These are phyloP conservation scores for Postia placenta DNA, from an alignment of 768 basidiomycete genomes.

Conservation along the genomic window DNA sequence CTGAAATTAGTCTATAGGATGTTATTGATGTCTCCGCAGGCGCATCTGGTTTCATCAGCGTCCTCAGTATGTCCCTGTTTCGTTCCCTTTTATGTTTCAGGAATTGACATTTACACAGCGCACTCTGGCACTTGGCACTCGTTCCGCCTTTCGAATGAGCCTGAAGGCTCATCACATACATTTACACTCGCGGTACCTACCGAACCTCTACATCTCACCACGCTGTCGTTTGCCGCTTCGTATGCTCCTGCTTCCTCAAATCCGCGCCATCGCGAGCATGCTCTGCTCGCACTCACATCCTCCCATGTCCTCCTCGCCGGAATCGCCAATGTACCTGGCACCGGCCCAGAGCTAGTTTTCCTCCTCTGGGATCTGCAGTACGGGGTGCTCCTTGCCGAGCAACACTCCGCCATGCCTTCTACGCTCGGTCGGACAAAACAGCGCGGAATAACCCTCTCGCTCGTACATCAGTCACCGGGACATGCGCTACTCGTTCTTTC, in stretches of 20 bases:
- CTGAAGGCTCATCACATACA: not conserved
- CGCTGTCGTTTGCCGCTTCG: conserved; percentile 16
- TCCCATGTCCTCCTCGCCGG: conserved; percentile 26
- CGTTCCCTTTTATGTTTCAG: too few relatives aligned
- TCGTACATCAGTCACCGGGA: conserved; percentile 4
- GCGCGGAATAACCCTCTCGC: conserved; percentile 11
- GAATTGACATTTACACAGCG: conserved; percentile 6
- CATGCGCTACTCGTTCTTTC: conserved; percentile 15
- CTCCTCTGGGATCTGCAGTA: conserved; percentile 31
- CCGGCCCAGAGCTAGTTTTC: conserved; percentile 19
- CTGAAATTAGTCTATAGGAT: conserved; percentile 11
- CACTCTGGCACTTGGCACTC: conserved; percentile 17
- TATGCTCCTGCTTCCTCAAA: not conserved
- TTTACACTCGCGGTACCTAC: not conserved
- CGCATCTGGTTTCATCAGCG: conserved; percentile 22
- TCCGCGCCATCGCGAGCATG: conserved; percentile 13
- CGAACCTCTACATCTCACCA: conserved; percentile 15
- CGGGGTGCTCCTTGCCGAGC: conserved; percentile 25
- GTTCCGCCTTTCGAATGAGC: conserved; percentile 11
- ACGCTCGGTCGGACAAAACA: conserved; percentile 17
- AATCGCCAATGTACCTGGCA: conserved; percentile 7
- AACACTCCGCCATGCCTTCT: conserved; percentile 19
- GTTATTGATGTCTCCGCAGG: conserved; percentile 26
- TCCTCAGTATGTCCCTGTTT: conserved; percentile 21
- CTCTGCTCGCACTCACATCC: conserved; percentile 22